These are phyloP conservation scores for Aspergillus costaricaensis DNA, from an alignment of 2,329 filamentous ascomycete genomes.

Conservation along the genomic window DNA sequence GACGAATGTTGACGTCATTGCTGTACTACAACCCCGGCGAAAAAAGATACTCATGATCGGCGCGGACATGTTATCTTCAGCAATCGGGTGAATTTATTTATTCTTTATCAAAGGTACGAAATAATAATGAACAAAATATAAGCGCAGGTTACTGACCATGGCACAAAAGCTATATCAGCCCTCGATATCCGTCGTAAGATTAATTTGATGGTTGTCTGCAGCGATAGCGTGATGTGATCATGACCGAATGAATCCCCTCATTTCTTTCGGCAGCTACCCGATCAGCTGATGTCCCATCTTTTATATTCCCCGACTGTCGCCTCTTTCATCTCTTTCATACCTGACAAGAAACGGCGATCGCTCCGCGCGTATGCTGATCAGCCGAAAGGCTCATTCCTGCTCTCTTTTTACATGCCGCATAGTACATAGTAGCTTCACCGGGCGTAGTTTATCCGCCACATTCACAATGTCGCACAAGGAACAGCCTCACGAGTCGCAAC, in stretches of 20 bases:
- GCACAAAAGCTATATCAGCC: background rate
- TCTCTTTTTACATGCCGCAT: background rate
- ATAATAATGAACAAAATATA: background rate
- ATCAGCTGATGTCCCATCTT: background rate
- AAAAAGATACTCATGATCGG: background rate
- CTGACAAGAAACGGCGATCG: background rate
- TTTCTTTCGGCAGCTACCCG: background rate
- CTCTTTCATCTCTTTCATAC: too few species aligned
- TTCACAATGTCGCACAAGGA: slow-evolving; percentile 6
- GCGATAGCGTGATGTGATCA: slow-evolving; percentile 16
- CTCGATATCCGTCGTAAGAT: background rate
- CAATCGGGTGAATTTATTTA: background rate
- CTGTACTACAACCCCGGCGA: background rate
- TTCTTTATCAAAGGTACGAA: background rate
- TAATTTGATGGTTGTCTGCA: background rate
- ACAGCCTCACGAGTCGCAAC: slow-evolving; percentile 8
- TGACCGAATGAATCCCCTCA: slow-evolving; percentile 9
- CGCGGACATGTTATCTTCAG: background rate
- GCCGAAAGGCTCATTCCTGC: background rate
- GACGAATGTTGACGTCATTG: slow-evolving; percentile 8
- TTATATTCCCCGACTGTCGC: background rate
- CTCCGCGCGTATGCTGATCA: background rate
- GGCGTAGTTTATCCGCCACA: background rate
- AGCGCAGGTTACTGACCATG: background rate
- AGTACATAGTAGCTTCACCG: background rate